A percentile compares a stretch with the other conserved stretches of the same genome.
These are phyloP conservation scores for Pochonia chlamydosporia DNA, from an alignment of 2,329 filamentous ascomycete species.

Conservation along the genomic window DNA sequence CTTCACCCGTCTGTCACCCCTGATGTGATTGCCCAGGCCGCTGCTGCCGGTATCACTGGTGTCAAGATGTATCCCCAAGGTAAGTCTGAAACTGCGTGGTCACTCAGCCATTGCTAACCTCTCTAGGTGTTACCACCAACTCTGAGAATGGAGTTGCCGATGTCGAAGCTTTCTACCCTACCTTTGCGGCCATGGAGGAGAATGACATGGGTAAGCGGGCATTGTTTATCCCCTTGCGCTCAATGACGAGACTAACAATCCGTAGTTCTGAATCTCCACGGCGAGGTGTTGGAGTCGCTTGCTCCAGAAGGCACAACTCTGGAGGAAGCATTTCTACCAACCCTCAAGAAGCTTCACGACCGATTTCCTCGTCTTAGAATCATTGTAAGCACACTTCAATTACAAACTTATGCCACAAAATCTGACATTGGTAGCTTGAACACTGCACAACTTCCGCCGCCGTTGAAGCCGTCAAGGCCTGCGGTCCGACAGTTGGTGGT, in stretches of 20 bases:
- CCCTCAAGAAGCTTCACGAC: conserved; percentile 64
- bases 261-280: conserved; percentile 84
- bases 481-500: conserved; percentile 68
- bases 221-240: background rate
- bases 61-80: conserved; percentile 64
- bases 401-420: background rate
- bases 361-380: conserved; percentile 68
- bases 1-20: conserved; percentile 59
- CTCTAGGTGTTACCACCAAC: conserved; percentile 55
- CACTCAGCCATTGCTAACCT: background rate
- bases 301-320: conserved; percentile 42
- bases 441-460: conserved; percentile 85
- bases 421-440: conserved; percentile 44
- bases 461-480: conserved; percentile 68
- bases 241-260: conserved; percentile 8
- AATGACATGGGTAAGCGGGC: conserved; percentile 49
- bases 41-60: conserved; percentile 62
- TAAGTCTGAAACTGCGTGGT: background rate
- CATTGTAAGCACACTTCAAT: conserved; percentile 13
- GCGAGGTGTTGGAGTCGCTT: conserved; percentile 59
- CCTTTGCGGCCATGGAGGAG: conserved; percentile 85
- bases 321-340: conserved; percentile 67
- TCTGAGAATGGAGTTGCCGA: conserved; percentile 60
- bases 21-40: conserved; percentile 66
- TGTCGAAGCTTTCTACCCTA: conserved; percentile 65